Evolutionary conservation across 31 red algal species (phyloP), one percentile per base, ranked within the genome.

Genomic region (Odonthalia washingtoniensis): DNA sequence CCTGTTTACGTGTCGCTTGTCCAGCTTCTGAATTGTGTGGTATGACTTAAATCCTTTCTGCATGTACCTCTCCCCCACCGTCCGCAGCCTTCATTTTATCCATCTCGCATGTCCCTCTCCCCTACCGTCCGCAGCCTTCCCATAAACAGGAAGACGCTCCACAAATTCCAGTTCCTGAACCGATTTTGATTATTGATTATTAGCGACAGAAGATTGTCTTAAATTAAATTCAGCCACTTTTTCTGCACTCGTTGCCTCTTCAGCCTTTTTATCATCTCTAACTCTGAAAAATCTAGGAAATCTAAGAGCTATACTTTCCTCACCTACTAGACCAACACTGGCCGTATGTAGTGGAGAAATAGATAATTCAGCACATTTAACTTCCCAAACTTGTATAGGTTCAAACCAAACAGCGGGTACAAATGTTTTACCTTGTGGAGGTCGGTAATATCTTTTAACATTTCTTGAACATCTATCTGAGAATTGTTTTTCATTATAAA

Each of bases 341-440:
- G 95, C 98, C n/a, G 73, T 90, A 75, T 99, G 92, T 40, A 84
- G 84, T 27, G 98, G 95, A 67, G 95, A 97, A 30, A 97, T 65
- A 0, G 89, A 93, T 28, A 99, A 69, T 65, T 99, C 98, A 28
- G 98, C 98, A 77, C 95, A 95, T 64, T 90, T 82, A 44, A 97
- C 92, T 60, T 99, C 98, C 98, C 98, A 99, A 14, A 99, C 98
- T 72, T 95, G 90, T 16, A 92, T 85, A 12, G 98, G 75, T 45
- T 99, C 98, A 49, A 99, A 92, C 98, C 98, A 99, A 5, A 99
- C 95, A 45, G 95, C 95, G 17, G 95, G 95, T 6, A 87, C 32
- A 18, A 98, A 83, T 43, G 82, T 64, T n/a, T 84, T 75, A 26
- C 78, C 17, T 9, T 65, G 72, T 31, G 90, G 90, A 30, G 88